Evolutionary conservation across 1,284 basidiomycete species (phyloP).

Genomic region (Pseudozyma pruni): DNA sequence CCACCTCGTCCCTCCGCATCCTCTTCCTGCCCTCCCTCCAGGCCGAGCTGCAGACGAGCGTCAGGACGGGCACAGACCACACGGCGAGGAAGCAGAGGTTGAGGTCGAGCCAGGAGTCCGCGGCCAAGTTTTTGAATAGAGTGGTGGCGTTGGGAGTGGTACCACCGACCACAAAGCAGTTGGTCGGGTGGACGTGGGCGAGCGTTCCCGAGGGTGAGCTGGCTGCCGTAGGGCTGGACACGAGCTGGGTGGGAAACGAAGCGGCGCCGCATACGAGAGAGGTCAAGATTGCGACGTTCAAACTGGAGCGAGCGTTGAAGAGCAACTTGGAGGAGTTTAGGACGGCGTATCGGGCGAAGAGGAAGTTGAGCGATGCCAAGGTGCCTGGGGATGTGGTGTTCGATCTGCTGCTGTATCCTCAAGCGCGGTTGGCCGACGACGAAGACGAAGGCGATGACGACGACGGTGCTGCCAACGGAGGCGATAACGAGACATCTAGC

Average conservation of each 20-base stretch:
- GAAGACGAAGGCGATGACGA: slow-evolving; percentile 42
- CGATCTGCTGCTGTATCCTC: slow-evolving; percentile 42
- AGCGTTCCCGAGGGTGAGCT: slow-evolving; percentile 10
- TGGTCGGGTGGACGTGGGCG: slow-evolving; percentile 14
- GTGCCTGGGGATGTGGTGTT: slow-evolving; percentile 38
- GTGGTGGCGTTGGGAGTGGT: slow-evolving; percentile 29
- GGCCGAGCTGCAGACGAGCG: slow-evolving; percentile 31
- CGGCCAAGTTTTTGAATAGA: slow-evolving; percentile 32
- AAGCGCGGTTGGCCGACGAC: slow-evolving; percentile 1
- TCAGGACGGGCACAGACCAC: slow-evolving; percentile 18
- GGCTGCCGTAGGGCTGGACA: slow-evolving; percentile 7
- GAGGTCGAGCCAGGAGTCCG: slow-evolving; percentile 9
- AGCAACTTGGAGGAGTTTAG: slow-evolving; percentile 50
- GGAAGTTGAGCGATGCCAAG: neutral
- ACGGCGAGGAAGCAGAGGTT: slow-evolving; percentile 24
- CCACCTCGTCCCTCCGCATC: slow-evolving; percentile 54
- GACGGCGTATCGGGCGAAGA: slow-evolving; percentile 18
- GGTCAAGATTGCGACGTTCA: slow-evolving; percentile 59
- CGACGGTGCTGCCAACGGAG: slow-evolving; percentile 40
- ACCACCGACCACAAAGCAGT: slow-evolving; percentile 26
- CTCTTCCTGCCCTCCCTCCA: slow-evolving; percentile 53
- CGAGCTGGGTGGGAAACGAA: neutral
- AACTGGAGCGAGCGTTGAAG: slow-evolving; percentile 54
- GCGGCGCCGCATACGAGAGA: slow-evolving; percentile 30
- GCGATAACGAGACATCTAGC: slow-evolving; percentile 1